phyloP scores from a whole-genome alignment of 179 eudicot species.

The Vitellaria paradoxa region DNA sequence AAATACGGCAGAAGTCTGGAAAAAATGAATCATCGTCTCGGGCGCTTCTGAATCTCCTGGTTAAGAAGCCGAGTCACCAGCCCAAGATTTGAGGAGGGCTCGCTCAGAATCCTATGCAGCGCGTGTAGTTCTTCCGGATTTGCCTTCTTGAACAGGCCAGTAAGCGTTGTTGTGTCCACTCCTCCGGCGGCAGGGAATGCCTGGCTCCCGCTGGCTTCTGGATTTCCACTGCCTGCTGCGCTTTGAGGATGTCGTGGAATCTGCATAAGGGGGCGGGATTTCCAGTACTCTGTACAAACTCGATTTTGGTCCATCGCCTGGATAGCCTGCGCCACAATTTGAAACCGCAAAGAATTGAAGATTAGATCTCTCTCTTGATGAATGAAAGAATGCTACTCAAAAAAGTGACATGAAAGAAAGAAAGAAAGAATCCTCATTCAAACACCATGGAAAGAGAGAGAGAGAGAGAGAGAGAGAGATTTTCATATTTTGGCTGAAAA shows the following conservation, averaged over 20 bases:
- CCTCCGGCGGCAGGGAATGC: slow-evolving; percentile 10
- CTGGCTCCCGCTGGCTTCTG: slow-evolving; percentile 11
- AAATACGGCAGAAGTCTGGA: slow-evolving; percentile 23
- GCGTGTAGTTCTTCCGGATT: slow-evolving; percentile 66
- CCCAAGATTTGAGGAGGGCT: slow-evolving; percentile 25
- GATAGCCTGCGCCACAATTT: slow-evolving; percentile 45
- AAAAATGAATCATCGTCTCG: slow-evolving; percentile 40
- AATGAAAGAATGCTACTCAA: too few species aligned
- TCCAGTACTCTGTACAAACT: slow-evolving; percentile 75
- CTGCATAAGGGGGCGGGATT: slow-evolving; percentile 65
- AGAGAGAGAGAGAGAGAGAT: too few species aligned
- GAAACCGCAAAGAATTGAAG: neutral
- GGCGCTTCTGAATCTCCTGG: slow-evolving; percentile 54
- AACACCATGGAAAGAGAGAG: too few species aligned
- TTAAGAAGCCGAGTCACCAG: slow-evolving; percentile 45
- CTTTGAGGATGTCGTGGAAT: slow-evolving; percentile 47
- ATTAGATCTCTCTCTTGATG: neutral
- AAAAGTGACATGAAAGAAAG: neutral
- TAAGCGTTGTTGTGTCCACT: slow-evolving; percentile 37
- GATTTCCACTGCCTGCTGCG: slow-evolving; percentile 23
- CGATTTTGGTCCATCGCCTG: slow-evolving; percentile 69
- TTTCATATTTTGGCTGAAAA: too few species aligned
- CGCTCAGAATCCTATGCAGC: slow-evolving; percentile 37
- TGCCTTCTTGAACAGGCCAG: slow-evolving; percentile 75
- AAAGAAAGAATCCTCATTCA: neutral